Evolutionary conservation across 768 basidiomycete species (phyloP).

Genomic region (Hydnomerulius pinastri): DNA sequence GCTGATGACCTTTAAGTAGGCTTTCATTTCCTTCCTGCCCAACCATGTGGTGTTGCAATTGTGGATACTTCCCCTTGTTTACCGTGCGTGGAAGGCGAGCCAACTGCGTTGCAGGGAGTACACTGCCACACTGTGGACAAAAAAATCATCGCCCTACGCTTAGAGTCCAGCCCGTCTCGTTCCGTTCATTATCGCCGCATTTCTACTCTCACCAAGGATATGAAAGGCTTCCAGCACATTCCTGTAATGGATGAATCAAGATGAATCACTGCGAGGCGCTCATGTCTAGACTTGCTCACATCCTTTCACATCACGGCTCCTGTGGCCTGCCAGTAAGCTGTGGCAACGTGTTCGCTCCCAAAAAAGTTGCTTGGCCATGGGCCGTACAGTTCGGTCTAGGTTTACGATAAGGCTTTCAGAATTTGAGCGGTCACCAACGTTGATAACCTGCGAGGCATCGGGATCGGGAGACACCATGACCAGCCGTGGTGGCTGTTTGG

Average conservation of each 20-base stretch:
- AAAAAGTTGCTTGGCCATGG: too few relatives aligned
- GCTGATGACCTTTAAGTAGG: constrained; percentile 9
- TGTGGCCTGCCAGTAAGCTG: neutral
- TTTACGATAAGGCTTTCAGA: too few relatives aligned
- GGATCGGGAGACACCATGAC: too few relatives aligned
- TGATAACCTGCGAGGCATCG: too few relatives aligned
- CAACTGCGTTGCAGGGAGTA: neutral
- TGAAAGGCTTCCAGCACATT: neutral
- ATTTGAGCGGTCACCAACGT: too few relatives aligned
- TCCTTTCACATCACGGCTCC: neutral
- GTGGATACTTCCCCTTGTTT: neutral
- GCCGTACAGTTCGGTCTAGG: too few relatives aligned
- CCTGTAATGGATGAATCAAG: neutral
- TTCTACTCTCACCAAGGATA: constrained; percentile 6
- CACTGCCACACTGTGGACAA: constrained; percentile 9
- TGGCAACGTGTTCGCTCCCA: neutral
- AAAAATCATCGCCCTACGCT: neutral
- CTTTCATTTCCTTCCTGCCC: neutral
- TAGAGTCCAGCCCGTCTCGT: neutral
- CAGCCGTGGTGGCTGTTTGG: neutral
- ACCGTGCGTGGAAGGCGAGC: constrained; percentile 4
- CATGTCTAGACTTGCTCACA: constrained; percentile 1
- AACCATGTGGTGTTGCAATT: constrained; percentile 7
- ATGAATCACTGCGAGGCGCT: constrained; percentile 5
- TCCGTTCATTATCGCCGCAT: constrained; percentile 19